Evolutionary conservation across 768 basidiomycete species (phyloP), one percentile per base, ranked within the genome.

Genomic region (Naganishia kalamii): DNA sequence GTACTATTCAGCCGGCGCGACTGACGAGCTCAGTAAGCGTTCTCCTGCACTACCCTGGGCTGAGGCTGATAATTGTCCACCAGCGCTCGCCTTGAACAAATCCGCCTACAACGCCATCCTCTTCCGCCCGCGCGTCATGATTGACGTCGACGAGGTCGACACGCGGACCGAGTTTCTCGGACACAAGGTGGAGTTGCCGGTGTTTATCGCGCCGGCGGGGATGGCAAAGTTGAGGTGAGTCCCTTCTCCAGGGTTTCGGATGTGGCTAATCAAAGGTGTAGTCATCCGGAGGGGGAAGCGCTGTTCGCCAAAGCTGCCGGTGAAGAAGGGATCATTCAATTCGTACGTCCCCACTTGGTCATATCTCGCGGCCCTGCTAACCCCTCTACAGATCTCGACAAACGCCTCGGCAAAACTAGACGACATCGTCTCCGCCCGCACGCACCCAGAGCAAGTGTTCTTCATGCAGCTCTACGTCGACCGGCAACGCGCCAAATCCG

Each of bases 391-490:
- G 76, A 74, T 78, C 23, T 79, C 80, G 4, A 76, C 78, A 17
- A 79, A 80, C 69, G 74, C 80, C 4, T 78, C 77, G 0, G 75
- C 75, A 13, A 71, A 75, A 1, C 65, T 79, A 6, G 70, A 74
- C 11, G 78, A 79, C 0, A 74, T 80, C 48, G 52, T 74, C 48
- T 60, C 65, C 17, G 63, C 63, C 3, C 61, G 46, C 6, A 40
- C 69, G 3, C 32, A 44, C 4, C 65, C 68, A 1, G 67, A 65
- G 1, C 78, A 78, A 32, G 67, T 74, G 1, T 76, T 79, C 44
- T 79, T 80, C 70, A 79, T 78, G 75, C 80, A 80, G 65, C 75
- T 79, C 13, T 72, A 77, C 68, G 69, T 74, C 10, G 75, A 75
- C 47, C 41, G 70, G 13, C 73, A 74, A 59, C 64, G 74, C 19